Evolutionary conservation across 129 eudicot species (phyloP), one percentile per base, ranked within the genome.

Genomic region (Pseudognaphalium luteoalbum): DNA sequence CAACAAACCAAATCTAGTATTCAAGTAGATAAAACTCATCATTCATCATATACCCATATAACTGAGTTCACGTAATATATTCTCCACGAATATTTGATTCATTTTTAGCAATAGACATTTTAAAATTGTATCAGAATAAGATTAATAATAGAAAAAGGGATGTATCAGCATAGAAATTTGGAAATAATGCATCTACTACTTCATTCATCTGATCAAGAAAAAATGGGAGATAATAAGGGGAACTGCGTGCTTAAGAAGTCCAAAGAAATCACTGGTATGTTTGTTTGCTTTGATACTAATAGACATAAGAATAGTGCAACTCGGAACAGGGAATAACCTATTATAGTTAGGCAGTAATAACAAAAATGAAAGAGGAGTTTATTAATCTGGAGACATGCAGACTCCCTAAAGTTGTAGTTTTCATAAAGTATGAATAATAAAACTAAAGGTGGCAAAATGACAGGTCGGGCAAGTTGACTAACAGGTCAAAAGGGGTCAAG

Each of bases 381-480:
- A 50, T 12, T 14, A n/a, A 30, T 50, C 50, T 76, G 70, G 33
- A 65, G 37, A 35, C 73, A 64, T 63, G 78, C 63, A 44, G 62
- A n/a, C 20, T 71, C 54, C 21, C 39, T 17, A 51, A 34, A 61
- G 66, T 61, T 61, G 25, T 16, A 61, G 10, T 35, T 25, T 25
- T 28, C 66, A 25, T 61, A 22, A 22, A 25, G 54, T 60, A 60
- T 60, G 66, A 60, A 60, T 12, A 60, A 47, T 14, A 47, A 47
- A 47, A 47, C 54, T 47, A 47, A 47, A 12, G 17, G 17, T 47
- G 17, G n/a, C 16, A 47, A 14, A 11, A 47, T 47, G 54, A 47
- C 54, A 47, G n/a, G 54, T 47, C 5, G 1, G 17, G 4, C 72
- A 39, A 19, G 19, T 67, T 11, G 56, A 42, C 32, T 68, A 42